Percentiles rank a stretch among this genome's conserved stretches.
Conservation (phyloP, 805 yeast genomes). For the Hanseniaspora hatyaiensis region DNA sequence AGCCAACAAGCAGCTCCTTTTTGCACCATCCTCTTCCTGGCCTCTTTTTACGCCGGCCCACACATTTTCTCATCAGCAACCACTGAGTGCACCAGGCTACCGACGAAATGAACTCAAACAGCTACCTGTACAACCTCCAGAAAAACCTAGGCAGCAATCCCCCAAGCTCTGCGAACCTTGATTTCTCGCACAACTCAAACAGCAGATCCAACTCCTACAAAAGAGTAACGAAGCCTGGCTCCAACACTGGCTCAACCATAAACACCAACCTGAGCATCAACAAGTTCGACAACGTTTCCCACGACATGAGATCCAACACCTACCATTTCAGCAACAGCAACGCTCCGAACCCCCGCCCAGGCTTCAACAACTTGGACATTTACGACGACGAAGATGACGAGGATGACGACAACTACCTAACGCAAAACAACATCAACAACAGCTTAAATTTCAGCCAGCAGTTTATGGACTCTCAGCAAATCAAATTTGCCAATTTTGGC, state of each 20-base stretch:
- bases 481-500: constrained; percentile 2
- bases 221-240: constrained; percentile 2
- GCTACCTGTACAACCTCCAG: background rate
- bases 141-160: background rate
- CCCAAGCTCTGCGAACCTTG: background rate
- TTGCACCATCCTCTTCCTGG: no score
- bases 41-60: no score
- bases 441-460: background rate
- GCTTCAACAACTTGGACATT: background rate
- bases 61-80: no score
- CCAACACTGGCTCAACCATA: background rate
- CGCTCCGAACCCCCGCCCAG: background rate
- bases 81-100: background rate
- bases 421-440: background rate
- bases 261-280: background rate
- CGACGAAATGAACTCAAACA: background rate
- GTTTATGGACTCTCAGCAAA: constrained; percentile 5
- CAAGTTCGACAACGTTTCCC: background rate
- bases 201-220: constrained; percentile 10
- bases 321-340: constrained; percentile 10
- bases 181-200: background rate
- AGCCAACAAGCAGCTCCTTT: no score
- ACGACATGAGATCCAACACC: constrained; percentile 12
- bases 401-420: background rate
- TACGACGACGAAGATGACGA: constrained; percentile 10